Base-by-base conservation (phyloP, 1,284 basidiomycete genomes). In the Cryptococcus sp. region DNA sequence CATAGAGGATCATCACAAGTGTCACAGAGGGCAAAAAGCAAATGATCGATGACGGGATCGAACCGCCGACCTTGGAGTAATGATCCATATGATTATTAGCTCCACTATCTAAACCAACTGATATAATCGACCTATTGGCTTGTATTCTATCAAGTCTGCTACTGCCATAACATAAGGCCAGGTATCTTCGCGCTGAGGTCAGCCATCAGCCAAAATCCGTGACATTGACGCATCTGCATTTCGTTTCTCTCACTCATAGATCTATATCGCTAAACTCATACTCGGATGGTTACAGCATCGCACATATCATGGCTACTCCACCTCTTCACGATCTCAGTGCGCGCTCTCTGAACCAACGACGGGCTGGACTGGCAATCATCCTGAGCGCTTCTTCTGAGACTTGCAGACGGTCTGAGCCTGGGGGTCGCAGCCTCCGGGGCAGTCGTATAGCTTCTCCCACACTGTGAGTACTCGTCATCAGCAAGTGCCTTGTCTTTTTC, bases 371-470 rank as follows among this genome's bases (percentile, higher is more conserved):
- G n/a, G n/a, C 23, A 35, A 48, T 35, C 23, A 38, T 4, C 11
- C 12, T 11, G 28, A 21, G 2, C 53, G 18, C 40, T 40, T 53
- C 23, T 45, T 53, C 28, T 37, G 16, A 9, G 42, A 45, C 43
- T 46, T 56, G 43, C 50, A 51, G 13, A 24, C 46, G 8, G 23
- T 39, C 33, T 44, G 33, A 21, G 47, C 16, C 7, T 47, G 7
- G 4, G 39, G 13, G 24, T 55, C 42, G 28, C 53, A 55, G 4
- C 47, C 53, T 13, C 53, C 53, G 3, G 53, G 53, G 50, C 53
- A 55, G 12, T 44, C 48, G 24, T 15, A 23, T 6, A 21, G 38
- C n/a, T 44, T 13, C 2, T 15, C 8, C 53, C 53, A 55, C 16
- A 5, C 53, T 55, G 37, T 16, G 39, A 44, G n/a, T 23, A 36